Conservation (phyloP, 176 grass and related monocot genomes). For the Oryza brachyantha region DNA sequence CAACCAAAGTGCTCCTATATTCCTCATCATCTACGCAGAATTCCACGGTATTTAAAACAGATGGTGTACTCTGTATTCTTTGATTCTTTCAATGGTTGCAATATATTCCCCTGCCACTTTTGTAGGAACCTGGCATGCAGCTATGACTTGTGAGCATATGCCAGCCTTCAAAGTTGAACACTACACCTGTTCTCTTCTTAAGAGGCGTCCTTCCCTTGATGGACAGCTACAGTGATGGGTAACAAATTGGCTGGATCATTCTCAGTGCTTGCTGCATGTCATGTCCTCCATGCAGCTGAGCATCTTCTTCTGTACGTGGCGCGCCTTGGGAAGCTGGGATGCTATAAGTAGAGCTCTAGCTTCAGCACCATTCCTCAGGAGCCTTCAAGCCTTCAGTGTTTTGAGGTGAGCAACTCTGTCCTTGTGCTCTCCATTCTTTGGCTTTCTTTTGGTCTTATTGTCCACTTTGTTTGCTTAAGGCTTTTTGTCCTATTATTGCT, state of each 20-base stretch:
- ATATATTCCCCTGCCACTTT: constrained; percentile 35
- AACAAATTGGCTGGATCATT: constrained; percentile 10
- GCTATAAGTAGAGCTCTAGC: constrained; percentile 37
- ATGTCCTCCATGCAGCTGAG: constrained; percentile 16
- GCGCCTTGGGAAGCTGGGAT: constrained; percentile 12
- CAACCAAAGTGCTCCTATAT: constrained; percentile 18
- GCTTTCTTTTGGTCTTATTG: neutral
- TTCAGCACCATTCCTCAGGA: constrained; percentile 32
- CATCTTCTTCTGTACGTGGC: constrained; percentile 1
- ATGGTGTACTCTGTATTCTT: constrained; percentile 39
- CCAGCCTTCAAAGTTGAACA: neutral
- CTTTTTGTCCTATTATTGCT: neutral
- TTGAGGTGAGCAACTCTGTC: constrained; percentile 14
- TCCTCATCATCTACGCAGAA: constrained; percentile 5
- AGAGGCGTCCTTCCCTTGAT: constrained; percentile 14
- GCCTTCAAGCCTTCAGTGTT: constrained; percentile 18
- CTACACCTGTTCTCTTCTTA: neutral
- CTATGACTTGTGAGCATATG: constrained; percentile 16
- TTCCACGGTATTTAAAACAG: neutral
- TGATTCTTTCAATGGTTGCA: constrained; percentile 9
- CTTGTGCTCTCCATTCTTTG: neutral
- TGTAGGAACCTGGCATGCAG: neutral
- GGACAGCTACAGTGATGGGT: neutral
- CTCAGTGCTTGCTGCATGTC: constrained; percentile 1
- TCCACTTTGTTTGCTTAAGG: neutral